Evolutionary conservation across 139 green algal genomes (phyloP).

Genomic region (Closterium sp.): DNA sequence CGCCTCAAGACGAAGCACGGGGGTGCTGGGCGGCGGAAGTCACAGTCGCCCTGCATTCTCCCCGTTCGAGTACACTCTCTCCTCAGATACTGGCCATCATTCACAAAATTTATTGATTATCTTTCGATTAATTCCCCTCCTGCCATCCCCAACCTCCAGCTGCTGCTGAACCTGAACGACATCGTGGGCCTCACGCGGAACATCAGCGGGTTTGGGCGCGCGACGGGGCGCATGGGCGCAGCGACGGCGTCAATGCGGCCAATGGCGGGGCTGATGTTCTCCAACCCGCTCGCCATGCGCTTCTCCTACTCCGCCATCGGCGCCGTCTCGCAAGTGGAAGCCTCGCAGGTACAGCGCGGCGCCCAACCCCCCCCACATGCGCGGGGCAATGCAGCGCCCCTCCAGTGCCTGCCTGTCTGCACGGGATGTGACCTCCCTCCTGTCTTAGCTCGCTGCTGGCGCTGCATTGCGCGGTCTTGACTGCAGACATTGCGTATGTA

Average conservation of each 20-base stretch:
- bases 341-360: neutral
- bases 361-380: too few relatives aligned
- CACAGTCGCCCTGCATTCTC: neutral
- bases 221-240: neutral
- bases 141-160: neutral
- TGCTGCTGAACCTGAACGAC: neutral
- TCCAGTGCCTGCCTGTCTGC: neutral
- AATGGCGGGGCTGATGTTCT: neutral
- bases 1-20: neutral
- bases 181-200: neutral
- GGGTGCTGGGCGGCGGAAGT: neutral
- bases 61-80: too few relatives aligned
- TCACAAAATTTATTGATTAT: neutral
- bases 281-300: neutral
- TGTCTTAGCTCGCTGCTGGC: neutral
- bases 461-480: neutral
- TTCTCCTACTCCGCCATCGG: neutral
- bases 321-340: neutral
- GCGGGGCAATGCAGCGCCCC: too few relatives aligned
- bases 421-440: too few relatives aligned
- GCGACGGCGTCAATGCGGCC: neutral
- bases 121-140: neutral
- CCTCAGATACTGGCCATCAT: neutral
- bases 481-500: neutral
- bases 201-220: neutral